Percentiles rank a stretch among this genome's conserved stretches.
phyloP scores from a whole-genome alignment of 179 eudicot genomes.

The Drosera spatulata region DNA sequence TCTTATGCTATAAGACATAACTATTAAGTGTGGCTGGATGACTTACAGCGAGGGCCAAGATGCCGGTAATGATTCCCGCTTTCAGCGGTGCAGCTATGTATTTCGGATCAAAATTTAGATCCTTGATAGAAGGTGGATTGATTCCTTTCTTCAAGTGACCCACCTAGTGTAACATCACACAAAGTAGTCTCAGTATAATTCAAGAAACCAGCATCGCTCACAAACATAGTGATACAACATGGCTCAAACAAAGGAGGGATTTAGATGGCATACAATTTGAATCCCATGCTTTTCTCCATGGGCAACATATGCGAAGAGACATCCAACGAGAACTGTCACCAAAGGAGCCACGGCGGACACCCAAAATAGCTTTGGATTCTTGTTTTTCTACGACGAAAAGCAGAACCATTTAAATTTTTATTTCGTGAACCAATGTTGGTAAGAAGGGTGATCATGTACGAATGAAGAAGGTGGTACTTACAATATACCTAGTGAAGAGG shows the following conservation, averaged over 20 bases:
- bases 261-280: slow-evolving; percentile 19
- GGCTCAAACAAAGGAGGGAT: no score
- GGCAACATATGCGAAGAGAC: slow-evolving; percentile 30
- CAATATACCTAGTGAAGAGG: slow-evolving; percentile 26
- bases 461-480: slow-evolving; percentile 10
- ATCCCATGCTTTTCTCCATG: slow-evolving; percentile 40
- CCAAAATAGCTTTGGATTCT: slow-evolving; percentile 34
- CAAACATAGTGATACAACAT: no score
- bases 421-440: no score
- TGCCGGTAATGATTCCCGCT: slow-evolving; percentile 27
- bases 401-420: no score
- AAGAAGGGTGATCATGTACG: no score
- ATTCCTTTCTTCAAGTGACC: slow-evolving; percentile 42
- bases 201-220: no score
- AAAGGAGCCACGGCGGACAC: slow-evolving; percentile 51
- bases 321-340: slow-evolving; percentile 34
- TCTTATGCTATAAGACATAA: not conserved
- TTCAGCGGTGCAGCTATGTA: slow-evolving; percentile 18
- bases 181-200: no score
- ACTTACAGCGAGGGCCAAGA: slow-evolving; percentile 34
- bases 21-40: not conserved
- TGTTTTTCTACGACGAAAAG: slow-evolving; percentile 23
- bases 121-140: slow-evolving; percentile 30
- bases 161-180: slow-evolving; percentile 16
- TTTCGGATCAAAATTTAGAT: slow-evolving; percentile 25